Conservation (phyloP, 2,329 filamentous ascomycete species). For the Penicillium sp. region DNA sequence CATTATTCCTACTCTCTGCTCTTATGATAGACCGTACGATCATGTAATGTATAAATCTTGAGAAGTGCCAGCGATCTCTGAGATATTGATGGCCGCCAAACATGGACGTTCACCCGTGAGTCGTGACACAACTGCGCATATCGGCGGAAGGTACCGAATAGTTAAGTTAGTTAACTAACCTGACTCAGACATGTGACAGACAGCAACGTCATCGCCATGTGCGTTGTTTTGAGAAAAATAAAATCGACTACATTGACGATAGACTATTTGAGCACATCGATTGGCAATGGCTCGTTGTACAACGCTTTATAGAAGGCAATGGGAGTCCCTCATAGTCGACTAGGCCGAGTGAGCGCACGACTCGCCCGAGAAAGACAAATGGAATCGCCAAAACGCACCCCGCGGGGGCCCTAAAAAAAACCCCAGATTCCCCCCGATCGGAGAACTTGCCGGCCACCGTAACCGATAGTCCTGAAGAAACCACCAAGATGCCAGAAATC, state of each 20-base stretch:
- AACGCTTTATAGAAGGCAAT: not conserved
- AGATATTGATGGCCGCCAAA: not conserved
- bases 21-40: not conserved
- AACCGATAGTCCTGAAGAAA: conserved; percentile 11
- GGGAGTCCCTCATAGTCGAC: not conserved
- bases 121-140: not conserved
- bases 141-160: conserved; percentile 8
- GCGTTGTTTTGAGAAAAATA: not conserved
- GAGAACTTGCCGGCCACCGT: conserved; percentile 15
- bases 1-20: not conserved
- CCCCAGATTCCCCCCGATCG: conserved; percentile 27
- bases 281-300: too few relatives aligned
- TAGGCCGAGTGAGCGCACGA: not conserved
- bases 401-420: conserved; percentile 15
- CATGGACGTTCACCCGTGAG: not conserved
- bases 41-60: not conserved
- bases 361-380: conserved; percentile 13
- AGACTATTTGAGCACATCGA: not conserved
- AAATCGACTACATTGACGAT: not conserved
- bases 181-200: conserved; percentile 30
- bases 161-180: not conserved
- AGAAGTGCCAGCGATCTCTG: not conserved
- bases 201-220: conserved; percentile 28
- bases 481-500: conserved; percentile 53
- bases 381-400: conserved; percentile 9